phyloP scores from a whole-genome alignment of 176 grass and related monocot genomes.

The Echinochloa phyllopogon region DNA sequence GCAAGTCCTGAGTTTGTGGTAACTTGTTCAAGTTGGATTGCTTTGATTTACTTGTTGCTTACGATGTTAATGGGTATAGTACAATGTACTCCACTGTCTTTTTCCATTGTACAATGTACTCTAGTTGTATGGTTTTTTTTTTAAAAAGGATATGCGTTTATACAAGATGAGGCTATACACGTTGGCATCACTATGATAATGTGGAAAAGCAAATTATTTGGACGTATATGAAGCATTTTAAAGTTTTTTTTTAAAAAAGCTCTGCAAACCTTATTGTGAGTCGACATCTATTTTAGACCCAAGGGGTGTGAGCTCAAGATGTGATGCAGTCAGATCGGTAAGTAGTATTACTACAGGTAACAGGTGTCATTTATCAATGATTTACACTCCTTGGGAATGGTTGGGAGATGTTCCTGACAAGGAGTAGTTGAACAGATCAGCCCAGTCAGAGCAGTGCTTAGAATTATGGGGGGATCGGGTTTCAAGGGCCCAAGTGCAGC shows the following conservation, averaged over 20 bases:
- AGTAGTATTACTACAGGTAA: not conserved
- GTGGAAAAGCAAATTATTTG: too few species aligned
- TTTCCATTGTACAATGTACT: not conserved
- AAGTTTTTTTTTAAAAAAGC: not conserved
- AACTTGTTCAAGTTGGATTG: not conserved
- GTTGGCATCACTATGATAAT: too few species aligned
- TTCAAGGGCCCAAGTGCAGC: not conserved
- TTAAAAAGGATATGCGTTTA: too few species aligned
- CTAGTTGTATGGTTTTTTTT: not conserved
- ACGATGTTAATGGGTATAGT: not conserved
- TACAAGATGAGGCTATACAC: too few species aligned
- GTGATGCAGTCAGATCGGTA: not conserved
- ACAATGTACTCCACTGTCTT: not conserved
- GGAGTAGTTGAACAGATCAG: not conserved
- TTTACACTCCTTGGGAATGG: not conserved
- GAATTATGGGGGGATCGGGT: constrained; percentile 29
- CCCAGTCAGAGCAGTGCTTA: not conserved
- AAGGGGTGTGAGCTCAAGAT: not conserved
- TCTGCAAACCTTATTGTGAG: not conserved
- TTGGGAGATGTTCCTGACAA: constrained; percentile 24
- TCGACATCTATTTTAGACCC: not conserved
- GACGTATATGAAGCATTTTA: too few species aligned
- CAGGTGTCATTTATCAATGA: not conserved
- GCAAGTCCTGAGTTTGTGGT: not conserved
- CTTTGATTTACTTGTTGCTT: not conserved